These are phyloP conservation scores for Astrephomene gubernaculifera DNA, from an alignment of 139 green algal genomes.

Conservation along the genomic window DNA sequence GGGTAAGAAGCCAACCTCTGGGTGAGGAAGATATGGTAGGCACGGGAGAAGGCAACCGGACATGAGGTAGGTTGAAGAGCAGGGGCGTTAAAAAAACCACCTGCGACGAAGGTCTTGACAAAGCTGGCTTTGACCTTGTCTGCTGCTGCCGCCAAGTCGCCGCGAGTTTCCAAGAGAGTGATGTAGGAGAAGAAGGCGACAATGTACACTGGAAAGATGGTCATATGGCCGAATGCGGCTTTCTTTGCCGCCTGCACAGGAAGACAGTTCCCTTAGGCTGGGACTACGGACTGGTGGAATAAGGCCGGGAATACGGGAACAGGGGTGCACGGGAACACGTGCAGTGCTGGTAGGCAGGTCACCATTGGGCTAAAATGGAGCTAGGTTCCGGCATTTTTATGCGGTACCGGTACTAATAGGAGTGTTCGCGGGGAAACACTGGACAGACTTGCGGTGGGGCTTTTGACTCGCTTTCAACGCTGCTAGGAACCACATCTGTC, in stretches of 20 bases:
- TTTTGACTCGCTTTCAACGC: background rate
- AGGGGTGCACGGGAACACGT: background rate
- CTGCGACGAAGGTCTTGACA: background rate
- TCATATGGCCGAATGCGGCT: conserved; percentile 59
- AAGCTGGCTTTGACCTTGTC: conserved; percentile 7
- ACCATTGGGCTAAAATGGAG: background rate
- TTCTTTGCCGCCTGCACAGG: conserved; percentile 51
- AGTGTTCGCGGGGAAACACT: background rate
- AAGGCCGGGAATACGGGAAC: too few species aligned
- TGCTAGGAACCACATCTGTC: background rate
- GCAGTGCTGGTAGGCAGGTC: background rate
- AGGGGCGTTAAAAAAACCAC: too few species aligned
- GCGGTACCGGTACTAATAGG: too few species aligned
- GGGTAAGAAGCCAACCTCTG: too few species aligned
- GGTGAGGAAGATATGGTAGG: too few species aligned
- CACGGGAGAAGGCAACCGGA: too few species aligned
- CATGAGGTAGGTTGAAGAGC: too few species aligned
- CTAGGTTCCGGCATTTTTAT: too few species aligned
- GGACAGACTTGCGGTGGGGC: background rate
- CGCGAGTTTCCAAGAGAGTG: conserved; percentile 55
- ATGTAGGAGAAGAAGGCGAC: conserved; percentile 64
- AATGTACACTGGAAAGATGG: conserved; percentile 48
- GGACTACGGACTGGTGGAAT: background rate
- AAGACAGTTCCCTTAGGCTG: background rate
- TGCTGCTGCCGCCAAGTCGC: background rate